These are phyloP conservation scores for Aegilops sharonensis DNA, from an alignment of 176 grass and related monocot species.

Conservation along the genomic window DNA sequence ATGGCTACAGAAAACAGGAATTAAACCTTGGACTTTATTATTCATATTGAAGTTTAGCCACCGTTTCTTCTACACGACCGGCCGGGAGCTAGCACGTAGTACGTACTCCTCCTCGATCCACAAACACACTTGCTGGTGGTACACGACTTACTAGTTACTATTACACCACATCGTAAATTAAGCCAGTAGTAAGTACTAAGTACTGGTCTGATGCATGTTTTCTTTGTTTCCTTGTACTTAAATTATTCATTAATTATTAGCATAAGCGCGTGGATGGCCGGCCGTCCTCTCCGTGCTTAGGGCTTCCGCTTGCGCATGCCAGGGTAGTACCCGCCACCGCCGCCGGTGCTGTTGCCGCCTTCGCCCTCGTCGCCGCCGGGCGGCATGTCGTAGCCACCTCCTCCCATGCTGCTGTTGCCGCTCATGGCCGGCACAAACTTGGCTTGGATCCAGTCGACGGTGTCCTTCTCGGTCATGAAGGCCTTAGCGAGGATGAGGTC, in stretches of 20 bases:
- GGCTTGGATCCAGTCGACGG: slow-evolving; percentile 57
- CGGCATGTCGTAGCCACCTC: background rate
- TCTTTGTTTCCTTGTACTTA: background rate
- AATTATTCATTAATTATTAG: background rate
- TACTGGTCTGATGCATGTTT: background rate
- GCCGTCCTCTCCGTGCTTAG: background rate
- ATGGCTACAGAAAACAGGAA: no score
- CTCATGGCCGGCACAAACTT: slow-evolving; percentile 31
- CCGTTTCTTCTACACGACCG: no score
- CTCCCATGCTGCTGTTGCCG: background rate
- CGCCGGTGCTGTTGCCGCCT: background rate
- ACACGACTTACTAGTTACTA: no score
- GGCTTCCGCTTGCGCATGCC: slow-evolving; percentile 29
- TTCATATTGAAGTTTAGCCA: no score
- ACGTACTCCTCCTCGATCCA: no score
- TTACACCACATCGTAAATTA: no score
- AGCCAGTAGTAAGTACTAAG: no score
- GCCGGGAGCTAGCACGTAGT: no score
- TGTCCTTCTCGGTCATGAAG: slow-evolving; percentile 61
- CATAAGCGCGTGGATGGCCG: background rate
- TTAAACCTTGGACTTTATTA: no score
- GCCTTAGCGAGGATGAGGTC: slow-evolving; percentile 68
- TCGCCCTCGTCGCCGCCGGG: background rate
- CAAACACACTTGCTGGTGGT: no score
- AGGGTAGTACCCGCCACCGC: background rate